Base-by-base conservation (phyloP, 2,329 filamentous ascomycete genomes). In the Cladosporium colombiae region DNA sequence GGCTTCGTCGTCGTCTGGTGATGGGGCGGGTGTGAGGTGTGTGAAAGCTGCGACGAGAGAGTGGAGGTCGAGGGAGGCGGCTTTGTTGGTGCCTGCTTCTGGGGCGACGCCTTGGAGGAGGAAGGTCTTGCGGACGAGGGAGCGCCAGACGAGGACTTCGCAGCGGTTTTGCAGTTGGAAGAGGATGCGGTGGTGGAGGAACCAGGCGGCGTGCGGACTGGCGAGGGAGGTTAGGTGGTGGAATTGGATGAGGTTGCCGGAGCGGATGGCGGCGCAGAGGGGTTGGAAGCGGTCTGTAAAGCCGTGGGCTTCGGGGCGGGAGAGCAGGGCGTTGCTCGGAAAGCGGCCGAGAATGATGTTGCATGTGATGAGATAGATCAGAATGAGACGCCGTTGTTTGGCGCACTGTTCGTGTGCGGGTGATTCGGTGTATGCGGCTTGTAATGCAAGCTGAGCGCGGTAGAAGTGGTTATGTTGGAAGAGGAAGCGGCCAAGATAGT, bases 401-500 rank as follows among this genome's bases (percentile, higher is more conserved):
- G 81, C 68, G 53, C 80, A 83, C 64, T 79, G 77, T n/a, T 76
- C 74, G 68, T 68, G 68, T 1, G 72, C 66, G 16, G 87, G 86
- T 70, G 91, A 91, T 77, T 96, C 89, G 60, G 89, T 80, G 77
- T 96, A 97, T 2, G 94, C 92, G 29, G 89, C 84, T 73, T 96
- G 86, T 7, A 97, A 82, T 40, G 90, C 92, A 58, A 87, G 82
- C 62, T 89, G 87, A 0, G 93, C 92, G 29, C 91, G 88, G 68
- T 86, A 87, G 77, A 92, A 97, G 75, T 96, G 89, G 70, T 88
- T 90, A 76, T 92, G 93, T 69, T 91, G 88, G 76, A 96, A 92
- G 74, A 93, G 88, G 79, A 94, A 97, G 66, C 93, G 89, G 21
- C 94, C 94, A 6, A 98, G 88, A 75, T 97, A 97, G 80, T 97